phyloP scores from a whole-genome alignment of 768 basidiomycete genomes.

The Clitopilus hobsonii region DNA sequence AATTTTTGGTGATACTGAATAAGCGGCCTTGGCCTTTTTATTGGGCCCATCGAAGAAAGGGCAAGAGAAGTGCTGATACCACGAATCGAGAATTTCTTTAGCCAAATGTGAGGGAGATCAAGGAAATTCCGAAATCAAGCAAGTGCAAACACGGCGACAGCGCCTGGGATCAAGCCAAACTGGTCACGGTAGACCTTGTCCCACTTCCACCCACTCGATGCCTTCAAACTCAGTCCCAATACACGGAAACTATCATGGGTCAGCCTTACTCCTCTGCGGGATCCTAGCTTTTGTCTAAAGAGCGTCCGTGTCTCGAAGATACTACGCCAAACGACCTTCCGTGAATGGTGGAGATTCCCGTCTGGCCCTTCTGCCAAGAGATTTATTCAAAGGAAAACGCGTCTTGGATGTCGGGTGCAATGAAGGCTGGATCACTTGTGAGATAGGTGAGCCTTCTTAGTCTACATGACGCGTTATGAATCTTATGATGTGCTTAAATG shows the following conservation, averaged over 20 bases:
- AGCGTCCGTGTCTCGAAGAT: conserved; percentile 39
- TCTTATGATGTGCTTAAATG: no score
- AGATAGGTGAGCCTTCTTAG: conserved; percentile 80
- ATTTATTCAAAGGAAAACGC: conserved; percentile 47
- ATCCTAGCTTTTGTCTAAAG: neutral
- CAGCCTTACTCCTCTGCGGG: conserved; percentile 9
- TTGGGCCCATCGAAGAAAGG: no score
- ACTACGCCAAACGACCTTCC: conserved; percentile 71
- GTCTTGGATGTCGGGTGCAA: conserved; percentile 88
- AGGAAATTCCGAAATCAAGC: conserved; percentile 7
- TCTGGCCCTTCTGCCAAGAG: conserved; percentile 52
- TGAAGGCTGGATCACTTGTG: conserved; percentile 80
- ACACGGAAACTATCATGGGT: conserved; percentile 78
- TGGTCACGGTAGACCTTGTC: neutral
- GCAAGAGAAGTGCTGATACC: no score
- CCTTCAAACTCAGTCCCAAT: conserved; percentile 27
- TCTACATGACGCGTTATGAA: no score
- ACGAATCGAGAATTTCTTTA: no score
- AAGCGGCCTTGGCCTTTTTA: no score
- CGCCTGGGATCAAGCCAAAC: neutral
- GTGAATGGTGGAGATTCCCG: conserved; percentile 48
- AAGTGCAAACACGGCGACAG: neutral
- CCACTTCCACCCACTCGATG: neutral
- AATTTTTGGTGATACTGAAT: no score
- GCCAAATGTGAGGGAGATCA: no score